Base-by-base conservation (phyloP, 2,329 filamentous ascomycete species). In the Nemania sp. region DNA sequence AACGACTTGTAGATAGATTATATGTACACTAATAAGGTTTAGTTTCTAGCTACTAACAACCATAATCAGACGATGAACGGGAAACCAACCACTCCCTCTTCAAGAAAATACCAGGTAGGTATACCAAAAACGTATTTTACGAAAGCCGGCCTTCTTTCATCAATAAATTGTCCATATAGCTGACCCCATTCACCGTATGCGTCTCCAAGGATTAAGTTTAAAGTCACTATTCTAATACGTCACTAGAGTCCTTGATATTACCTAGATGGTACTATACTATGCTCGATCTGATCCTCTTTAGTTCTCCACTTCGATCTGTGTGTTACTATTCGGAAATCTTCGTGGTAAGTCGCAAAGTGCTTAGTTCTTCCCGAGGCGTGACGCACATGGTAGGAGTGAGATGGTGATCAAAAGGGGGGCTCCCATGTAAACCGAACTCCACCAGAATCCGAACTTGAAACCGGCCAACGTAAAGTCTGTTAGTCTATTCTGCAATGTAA, bases 401-500 rank as follows among this genome's bases (percentile, higher is more conserved):
- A 18, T 45, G 41, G 41, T n/a, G n/a, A n/a, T 11, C 11, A 35
- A 35, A 11, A 18, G 41, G 43, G 20, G 22, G 22, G 10, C 8
- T 43, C 41, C 27, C 32, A 51, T 51, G 27, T n/a, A 10, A 38
- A 26, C 6, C 2, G 51, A 43, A 20, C 35, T 35, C 10, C 29
- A 51, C 29, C 15, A 18, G 27, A 32, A 41, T 51, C 26, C 43
- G 18, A 35, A 43, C 20, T 13, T 18, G n/a, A 20, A 20, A 55
- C 22, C 26, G n/a, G n/a, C 43, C 27, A 62, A 43, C 22, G 27
- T 32, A 18, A n/a, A 54, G 18, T 38, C 11, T 45, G 20, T 13
- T 24, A 54, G 26, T 18, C 29, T 43, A 27, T n/a, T 18, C 29
- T 62, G 35, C 11, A 7, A n/a, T 62, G 58, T 32, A 24, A 62